These are phyloP conservation scores for Fulvia fulva DNA, from an alignment of 2,329 filamentous ascomycete genomes.

Conservation along the genomic window DNA sequence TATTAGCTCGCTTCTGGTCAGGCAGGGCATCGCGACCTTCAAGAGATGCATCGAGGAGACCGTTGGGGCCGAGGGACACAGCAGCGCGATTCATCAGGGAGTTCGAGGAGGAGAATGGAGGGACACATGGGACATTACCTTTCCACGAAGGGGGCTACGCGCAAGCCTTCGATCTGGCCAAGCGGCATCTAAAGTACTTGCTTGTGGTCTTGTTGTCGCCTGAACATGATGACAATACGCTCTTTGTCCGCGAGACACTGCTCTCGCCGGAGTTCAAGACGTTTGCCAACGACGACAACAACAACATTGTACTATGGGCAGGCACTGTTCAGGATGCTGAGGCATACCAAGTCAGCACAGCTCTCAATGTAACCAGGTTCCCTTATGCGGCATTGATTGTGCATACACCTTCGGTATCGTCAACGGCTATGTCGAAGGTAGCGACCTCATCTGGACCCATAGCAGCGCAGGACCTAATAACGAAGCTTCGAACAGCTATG, in stretches of 20 bases:
- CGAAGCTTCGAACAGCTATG: constrained; percentile 70
- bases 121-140: constrained; percentile 56
- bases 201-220: constrained; percentile 84
- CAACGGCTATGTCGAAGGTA: constrained; percentile 85
- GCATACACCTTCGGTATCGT: constrained; percentile 78
- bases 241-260: constrained; percentile 78
- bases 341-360: constrained; percentile 86
- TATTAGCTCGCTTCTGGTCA: constrained; percentile 50
- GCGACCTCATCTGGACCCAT: constrained; percentile 72
- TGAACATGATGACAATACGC: constrained; percentile 86
- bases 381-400: constrained; percentile 84
- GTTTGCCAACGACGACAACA: constrained; percentile 69
- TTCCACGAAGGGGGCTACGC: constrained; percentile 90
- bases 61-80: constrained; percentile 80
- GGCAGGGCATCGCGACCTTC: constrained; percentile 55
- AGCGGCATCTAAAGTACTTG: constrained; percentile 86
- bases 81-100: constrained; percentile 85
- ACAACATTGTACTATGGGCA: constrained; percentile 85
- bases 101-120: constrained; percentile 89
- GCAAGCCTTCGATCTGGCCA: constrained; percentile 83
- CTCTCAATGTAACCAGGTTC: constrained; percentile 85
- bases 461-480: constrained; percentile 65
- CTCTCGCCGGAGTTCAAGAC: constrained; percentile 68
- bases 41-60: constrained; percentile 61
- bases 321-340: constrained; percentile 91